Evolutionary conservation across 208 protist species (phyloP), one percentile per base, ranked within the genome.

Genomic region (Acanthamoeba divionensis): DNA sequence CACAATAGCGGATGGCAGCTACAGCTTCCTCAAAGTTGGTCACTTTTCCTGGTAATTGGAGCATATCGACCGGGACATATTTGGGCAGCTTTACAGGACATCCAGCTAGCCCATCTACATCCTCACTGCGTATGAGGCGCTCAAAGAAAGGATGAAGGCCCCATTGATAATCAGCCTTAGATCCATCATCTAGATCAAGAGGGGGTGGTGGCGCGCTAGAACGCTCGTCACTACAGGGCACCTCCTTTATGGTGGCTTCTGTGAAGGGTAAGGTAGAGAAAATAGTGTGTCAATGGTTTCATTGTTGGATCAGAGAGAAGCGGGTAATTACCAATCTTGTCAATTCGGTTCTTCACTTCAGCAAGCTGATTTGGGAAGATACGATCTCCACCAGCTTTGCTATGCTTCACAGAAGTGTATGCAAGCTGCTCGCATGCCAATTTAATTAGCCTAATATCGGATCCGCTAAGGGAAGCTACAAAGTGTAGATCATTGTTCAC

Each of bases 51-150:
- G 71, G 71, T n/a, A 82, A 24, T 33, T 93, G 89, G 31, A 93
- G 48, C 8, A 92, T 52, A 62, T 93, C 90, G 55, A 92, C 10
- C 15, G 92, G 92, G 45, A 92, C 77, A 87, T 92, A 93, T 26
- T 10, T 47, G 15, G 90, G 90, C 48, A 90, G 57, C 38, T 60
- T 26, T 9, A 38, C 31, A 12, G 82, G 87, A 18, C 24, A 9
- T 21, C 91, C 91, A 10, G 91, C 82, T 21, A 92, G 67, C 12
- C 90, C 90, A 75, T 92, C 75, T 41, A 93, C 87, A 48, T 92
- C 73, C 13, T 87, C 31, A 36, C 10, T 15, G 12, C 91, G 71
- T 5, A 93, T 18, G 21, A 93, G 82, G 24, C 90, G 90, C 4
- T 93, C 92, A 21, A 67, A 90, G 54, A 87, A 73, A 18, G 79